Evolutionary conservation across 2,329 filamentous ascomycete genomes (phyloP), one percentile per base, ranked within the genome.

Genomic region (Chrysosporium queenslandicum): DNA sequence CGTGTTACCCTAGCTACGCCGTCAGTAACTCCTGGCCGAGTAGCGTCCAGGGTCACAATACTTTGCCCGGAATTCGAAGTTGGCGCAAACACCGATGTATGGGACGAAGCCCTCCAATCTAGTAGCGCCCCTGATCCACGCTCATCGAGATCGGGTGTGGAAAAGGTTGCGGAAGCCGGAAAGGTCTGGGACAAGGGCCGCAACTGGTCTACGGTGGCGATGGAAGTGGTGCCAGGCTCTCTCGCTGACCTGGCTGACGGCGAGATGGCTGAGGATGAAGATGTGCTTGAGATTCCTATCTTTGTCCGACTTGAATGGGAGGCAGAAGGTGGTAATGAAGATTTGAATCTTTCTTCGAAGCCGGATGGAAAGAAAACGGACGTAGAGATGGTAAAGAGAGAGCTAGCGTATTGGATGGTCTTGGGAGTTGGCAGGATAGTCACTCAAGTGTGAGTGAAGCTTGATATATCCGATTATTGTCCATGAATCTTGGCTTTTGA

Each of bases 131-230:
- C 66, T 62, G 64, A 71, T 62, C 60, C 65, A 65, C 61, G 72
- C 71, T 62, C 71, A 20, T 66, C 67, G 4, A 67, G 66, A 27
- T 64, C 69, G 12, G 68, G 68, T 64, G 63, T 57, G 61, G 68
- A 70, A 37, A 75, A 72, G 47, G 78, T 81, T 46, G 82, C 86
- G 14, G 89, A 94, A 67, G 87, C 87, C 0, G 92, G 91, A 49
- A 97, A 97, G 70, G 83, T 97, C n/a, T 98, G 88, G 86, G 90
- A 96, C 58, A 80, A 84, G 50, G 91, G 90, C 0, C 77, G 90
- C 32, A 98, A 97, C 67, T 96, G 90, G 87, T 92, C 92, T 14
- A 92, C 84, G 58, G 87, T 98, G 9, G 86, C 96, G 18, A 76
- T 98, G 23, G 92, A 98, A 66, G 85, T 98, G 12, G 80, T 96